phyloP scores from a whole-genome alignment of 2,329 filamentous ascomycete genomes.

The Ophiostoma ulmi region DNA sequence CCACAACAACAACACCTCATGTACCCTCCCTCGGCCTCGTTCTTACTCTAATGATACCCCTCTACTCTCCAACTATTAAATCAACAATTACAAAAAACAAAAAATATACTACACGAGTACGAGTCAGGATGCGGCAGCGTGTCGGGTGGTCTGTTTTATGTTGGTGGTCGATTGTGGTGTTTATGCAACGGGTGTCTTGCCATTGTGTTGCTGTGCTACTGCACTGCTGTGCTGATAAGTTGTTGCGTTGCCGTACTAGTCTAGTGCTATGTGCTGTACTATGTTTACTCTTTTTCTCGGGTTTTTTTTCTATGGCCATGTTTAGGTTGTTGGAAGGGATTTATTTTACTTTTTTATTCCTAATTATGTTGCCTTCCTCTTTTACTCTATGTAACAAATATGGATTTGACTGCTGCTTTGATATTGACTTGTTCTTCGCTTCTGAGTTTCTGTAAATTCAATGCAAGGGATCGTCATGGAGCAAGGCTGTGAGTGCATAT shows the following conservation, averaged over 20 bases:
- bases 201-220: neutral
- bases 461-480: neutral
- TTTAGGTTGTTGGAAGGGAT: neutral
- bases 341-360: neutral
- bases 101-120: constrained; percentile 9
- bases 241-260: neutral
- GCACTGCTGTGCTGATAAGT: neutral
- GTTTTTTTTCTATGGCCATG: neutral
- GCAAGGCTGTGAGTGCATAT: constrained; percentile 4
- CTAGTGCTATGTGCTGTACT: neutral
- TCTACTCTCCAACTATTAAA: constrained; percentile 9
- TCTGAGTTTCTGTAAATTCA: neutral
- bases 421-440: neutral
- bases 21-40: neutral
- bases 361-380: neutral
- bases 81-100: neutral
- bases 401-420: neutral
- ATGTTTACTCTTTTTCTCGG: neutral
- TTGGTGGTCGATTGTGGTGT: neutral
- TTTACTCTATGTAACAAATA: neutral
- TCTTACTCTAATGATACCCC: constrained; percentile 16
- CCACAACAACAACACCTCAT: neutral
- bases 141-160: neutral
- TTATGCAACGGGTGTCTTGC: neutral
- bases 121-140: neutral